Evolutionary conservation across 768 basidiomycete genomes (phyloP).

Genomic region (Mycena haematopus): DNA sequence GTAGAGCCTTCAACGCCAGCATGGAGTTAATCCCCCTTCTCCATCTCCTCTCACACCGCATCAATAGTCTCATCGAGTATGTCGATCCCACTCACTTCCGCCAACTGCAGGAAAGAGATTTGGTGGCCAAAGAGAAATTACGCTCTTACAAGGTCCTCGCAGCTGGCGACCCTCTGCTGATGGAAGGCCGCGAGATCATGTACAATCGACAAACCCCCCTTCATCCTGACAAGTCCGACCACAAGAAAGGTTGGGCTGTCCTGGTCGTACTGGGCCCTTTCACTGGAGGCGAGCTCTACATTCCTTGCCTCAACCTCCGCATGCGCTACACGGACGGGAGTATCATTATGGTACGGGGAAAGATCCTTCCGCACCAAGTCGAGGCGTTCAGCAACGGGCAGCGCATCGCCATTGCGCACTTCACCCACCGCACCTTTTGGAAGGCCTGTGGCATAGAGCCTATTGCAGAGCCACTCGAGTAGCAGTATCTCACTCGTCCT

Average conservation of each 20-base stretch:
- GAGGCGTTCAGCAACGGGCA: slow-evolving; percentile 30
- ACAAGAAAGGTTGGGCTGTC: background rate
- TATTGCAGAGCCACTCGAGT: too few species aligned
- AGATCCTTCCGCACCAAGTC: slow-evolving; percentile 28
- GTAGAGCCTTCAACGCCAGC: background rate
- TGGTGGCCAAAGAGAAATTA: background rate
- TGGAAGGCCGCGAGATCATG: slow-evolving; percentile 12
- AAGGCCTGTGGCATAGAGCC: slow-evolving; percentile 1
- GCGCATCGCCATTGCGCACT: slow-evolving; percentile 28
- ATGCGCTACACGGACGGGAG: slow-evolving; percentile 23
- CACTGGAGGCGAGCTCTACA: slow-evolving; percentile 20
- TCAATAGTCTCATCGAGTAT: background rate
- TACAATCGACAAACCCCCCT: background rate
- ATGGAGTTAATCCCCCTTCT: background rate
- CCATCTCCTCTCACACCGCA: background rate
- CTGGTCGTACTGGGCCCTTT: background rate
- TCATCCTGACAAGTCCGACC: background rate
- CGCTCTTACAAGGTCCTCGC: background rate
- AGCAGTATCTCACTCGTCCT: too few species aligned
- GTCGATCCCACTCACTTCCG: background rate
- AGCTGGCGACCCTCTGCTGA: background rate
- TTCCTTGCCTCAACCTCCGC: slow-evolving; percentile 22
- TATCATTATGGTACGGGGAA: slow-evolving; percentile 25
- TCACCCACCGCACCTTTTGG: slow-evolving; percentile 23
- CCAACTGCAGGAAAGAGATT: background rate